Evolutionary conservation across 352 stramenopile species (phyloP).

Genomic region (Phytophthora agathidicida): DNA sequence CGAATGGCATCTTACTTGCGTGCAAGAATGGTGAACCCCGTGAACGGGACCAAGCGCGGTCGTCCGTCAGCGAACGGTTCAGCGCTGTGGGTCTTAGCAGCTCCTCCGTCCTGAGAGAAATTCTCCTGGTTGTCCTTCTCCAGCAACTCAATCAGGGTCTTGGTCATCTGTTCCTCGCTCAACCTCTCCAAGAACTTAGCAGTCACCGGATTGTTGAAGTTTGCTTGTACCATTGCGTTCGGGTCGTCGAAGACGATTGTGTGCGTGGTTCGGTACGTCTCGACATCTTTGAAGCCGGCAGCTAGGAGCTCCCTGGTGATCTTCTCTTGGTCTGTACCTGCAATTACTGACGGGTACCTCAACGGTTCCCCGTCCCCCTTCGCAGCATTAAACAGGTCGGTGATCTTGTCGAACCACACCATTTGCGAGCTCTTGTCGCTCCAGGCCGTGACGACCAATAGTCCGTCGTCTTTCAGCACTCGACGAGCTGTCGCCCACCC

Average conservation of each 20-base stretch:
- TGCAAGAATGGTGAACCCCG: conserved; percentile 28
- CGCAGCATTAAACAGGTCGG: conserved; percentile 33
- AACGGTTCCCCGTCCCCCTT: conserved; percentile 17
- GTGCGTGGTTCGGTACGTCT: conserved; percentile 33
- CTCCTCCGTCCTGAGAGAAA: conserved; percentile 16
- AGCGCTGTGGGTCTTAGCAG: background rate
- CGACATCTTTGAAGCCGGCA: conserved; percentile 29
- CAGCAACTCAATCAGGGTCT: conserved; percentile 21
- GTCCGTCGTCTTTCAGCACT: conserved; percentile 45
- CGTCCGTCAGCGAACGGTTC: conserved; percentile 23
- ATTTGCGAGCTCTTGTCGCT: conserved; percentile 45
- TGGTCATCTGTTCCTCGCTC: conserved; percentile 26
- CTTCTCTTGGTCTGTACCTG: conserved; percentile 15
- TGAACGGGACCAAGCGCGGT: conserved; percentile 34
- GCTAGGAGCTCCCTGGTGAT: conserved; percentile 29
- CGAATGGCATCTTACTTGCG: conserved; percentile 43
- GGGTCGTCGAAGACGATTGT: conserved; percentile 41
- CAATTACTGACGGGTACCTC: conserved; percentile 3
- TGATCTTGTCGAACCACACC: conserved; percentile 38
- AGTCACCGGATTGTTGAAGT: conserved; percentile 31
- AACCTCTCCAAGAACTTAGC: conserved; percentile 37
- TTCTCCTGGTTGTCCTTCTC: conserved; percentile 29
- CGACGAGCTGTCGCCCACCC: conserved; percentile 38
- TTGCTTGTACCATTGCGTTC: conserved; percentile 27
- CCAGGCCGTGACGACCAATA: conserved; percentile 52